Percentiles rank a stretch among this genome's conserved stretches.
Evolutionary conservation across 1,139 yeast species (phyloP).

Genomic region (Geotrichum phurueaensis): DNA sequence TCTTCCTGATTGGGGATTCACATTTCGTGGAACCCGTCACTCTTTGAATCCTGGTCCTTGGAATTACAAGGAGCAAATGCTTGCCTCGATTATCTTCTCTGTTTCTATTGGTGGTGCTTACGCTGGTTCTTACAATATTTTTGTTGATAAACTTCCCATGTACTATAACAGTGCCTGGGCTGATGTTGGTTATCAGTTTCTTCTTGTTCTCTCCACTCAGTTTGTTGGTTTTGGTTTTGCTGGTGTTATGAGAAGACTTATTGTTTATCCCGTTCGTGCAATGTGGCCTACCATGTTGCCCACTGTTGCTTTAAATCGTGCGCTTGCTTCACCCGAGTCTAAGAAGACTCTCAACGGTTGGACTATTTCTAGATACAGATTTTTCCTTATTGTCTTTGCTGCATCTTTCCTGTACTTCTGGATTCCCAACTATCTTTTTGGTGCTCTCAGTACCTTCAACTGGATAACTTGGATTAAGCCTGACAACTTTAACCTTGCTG

Average conservation of each 20-base stretch:
- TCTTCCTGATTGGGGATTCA: conserved; percentile 47
- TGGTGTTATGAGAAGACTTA: conserved; percentile 47
- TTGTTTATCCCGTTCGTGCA: conserved; percentile 46
- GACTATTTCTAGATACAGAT: conserved; percentile 42
- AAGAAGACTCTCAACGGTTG: conserved; percentile 38
- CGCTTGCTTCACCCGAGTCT: conserved; percentile 19
- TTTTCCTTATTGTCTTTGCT: conserved; percentile 39
- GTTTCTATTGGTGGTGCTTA: conserved; percentile 29
- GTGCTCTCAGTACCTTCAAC: conserved; percentile 47
- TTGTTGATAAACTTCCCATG: conserved; percentile 36
- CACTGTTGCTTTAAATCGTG: conserved; percentile 21
- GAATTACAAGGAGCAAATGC: conserved; percentile 64
- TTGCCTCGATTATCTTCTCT: conserved; percentile 38
- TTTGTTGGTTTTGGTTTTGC: conserved; percentile 52
- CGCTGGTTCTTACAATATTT: conserved; percentile 38
- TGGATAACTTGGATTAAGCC: conserved; percentile 62
- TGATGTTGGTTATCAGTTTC: conserved; percentile 41
- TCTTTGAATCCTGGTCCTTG: conserved; percentile 57
- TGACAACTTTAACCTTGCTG: conserved; percentile 46
- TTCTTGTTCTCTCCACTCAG: conserved; percentile 44
- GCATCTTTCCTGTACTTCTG: conserved; percentile 48
- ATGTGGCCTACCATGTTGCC: conserved; percentile 51
- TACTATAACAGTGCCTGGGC: conserved; percentile 39
- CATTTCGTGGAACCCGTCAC: conserved; percentile 35
- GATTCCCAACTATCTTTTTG: conserved; percentile 49